Conservation (phyloP, 805 yeast genomes). For the Ogataea glucozyma region DNA sequence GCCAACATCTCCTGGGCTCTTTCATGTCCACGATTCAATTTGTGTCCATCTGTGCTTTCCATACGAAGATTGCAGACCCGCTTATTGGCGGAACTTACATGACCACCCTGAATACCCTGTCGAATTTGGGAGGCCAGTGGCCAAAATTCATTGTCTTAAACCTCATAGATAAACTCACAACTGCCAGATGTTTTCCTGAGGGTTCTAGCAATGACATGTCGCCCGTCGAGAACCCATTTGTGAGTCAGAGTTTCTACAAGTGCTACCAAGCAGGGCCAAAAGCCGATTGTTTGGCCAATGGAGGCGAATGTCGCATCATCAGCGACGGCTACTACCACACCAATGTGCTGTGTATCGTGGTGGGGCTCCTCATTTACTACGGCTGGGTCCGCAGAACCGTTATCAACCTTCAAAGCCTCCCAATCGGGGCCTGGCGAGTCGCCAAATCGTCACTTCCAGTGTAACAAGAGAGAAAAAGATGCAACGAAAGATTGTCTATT, state of each 20-base stretch:
- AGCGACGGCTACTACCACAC: constrained; percentile 86
- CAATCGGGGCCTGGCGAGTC: constrained; percentile 77
- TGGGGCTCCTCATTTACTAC: constrained; percentile 67
- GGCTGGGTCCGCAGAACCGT: constrained; percentile 67
- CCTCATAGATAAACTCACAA: constrained; percentile 78
- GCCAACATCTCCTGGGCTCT: constrained; percentile 82
- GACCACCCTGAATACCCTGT: constrained; percentile 90
- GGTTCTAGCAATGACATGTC: constrained; percentile 5
- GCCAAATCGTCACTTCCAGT: constrained; percentile 20
- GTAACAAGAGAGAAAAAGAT: background rate
- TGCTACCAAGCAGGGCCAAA: constrained; percentile 40
- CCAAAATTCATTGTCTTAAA: constrained; percentile 80
- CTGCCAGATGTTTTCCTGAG: constrained; percentile 55
- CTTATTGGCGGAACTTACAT: constrained; percentile 95
- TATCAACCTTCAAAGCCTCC: constrained; percentile 65
- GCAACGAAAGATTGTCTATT: background rate
- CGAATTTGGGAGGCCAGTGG: constrained; percentile 98
- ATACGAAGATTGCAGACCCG: constrained; percentile 94
- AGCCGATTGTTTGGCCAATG: constrained; percentile 48
- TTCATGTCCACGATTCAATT: constrained; percentile 95
- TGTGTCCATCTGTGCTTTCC: constrained; percentile 92
- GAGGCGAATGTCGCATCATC: constrained; percentile 55
- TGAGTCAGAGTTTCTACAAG: constrained; percentile 28
- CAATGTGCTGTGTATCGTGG: constrained; percentile 64
- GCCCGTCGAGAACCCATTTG: constrained; percentile 26